Evolutionary conservation across 2,329 filamentous ascomycete species (phyloP).

Genomic region (Stagonosporopsis cucurbitacearum): DNA sequence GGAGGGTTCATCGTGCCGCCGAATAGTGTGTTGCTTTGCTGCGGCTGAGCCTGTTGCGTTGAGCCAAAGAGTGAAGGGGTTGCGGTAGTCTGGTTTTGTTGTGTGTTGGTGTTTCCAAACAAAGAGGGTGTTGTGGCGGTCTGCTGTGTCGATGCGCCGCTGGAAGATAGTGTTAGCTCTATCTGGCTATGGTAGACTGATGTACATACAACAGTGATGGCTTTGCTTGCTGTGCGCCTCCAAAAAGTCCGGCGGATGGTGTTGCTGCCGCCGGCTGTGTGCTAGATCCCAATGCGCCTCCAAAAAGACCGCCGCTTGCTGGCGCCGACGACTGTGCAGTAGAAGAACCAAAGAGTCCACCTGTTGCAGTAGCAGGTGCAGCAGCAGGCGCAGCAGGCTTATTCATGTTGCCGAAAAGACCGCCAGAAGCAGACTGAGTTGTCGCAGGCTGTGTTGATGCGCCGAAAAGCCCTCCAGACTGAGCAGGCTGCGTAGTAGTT

Average conservation of each 20-base stretch:
- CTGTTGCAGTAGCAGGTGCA: constrained; percentile 30
- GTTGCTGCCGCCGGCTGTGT: constrained; percentile 28
- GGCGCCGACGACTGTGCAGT: constrained; percentile 36
- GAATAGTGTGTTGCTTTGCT: constrained; percentile 43
- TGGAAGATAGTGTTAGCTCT: constrained; percentile 41
- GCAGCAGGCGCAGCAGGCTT: constrained; percentile 39
- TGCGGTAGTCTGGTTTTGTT: constrained; percentile 39
- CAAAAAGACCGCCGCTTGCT: constrained; percentile 42
- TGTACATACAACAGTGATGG: constrained; percentile 49
- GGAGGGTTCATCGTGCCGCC: constrained; percentile 42
- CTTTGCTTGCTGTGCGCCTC: constrained; percentile 34
- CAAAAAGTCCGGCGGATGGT: constrained; percentile 45
- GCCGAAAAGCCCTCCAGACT: constrained; percentile 36
- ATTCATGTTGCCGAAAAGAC: constrained; percentile 48
- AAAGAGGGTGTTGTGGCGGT: constrained; percentile 35
- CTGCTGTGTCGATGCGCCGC: constrained; percentile 45
- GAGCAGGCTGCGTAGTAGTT: constrained; percentile 33
- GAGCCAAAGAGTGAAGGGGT: constrained; percentile 44
- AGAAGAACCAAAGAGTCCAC: constrained; percentile 46
- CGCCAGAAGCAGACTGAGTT: constrained; percentile 33
- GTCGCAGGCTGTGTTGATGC: constrained; percentile 19
- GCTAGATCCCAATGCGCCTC: constrained; percentile 40
- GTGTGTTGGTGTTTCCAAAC: constrained; percentile 38
- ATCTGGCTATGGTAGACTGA: constrained; percentile 8
- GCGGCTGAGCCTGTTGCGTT: constrained; percentile 35